A percentile compares a stretch with the other conserved stretches of the same genome.
Conservation (phyloP, 768 basidiomycete species). For the Lanmaoa rubissima region DNA sequence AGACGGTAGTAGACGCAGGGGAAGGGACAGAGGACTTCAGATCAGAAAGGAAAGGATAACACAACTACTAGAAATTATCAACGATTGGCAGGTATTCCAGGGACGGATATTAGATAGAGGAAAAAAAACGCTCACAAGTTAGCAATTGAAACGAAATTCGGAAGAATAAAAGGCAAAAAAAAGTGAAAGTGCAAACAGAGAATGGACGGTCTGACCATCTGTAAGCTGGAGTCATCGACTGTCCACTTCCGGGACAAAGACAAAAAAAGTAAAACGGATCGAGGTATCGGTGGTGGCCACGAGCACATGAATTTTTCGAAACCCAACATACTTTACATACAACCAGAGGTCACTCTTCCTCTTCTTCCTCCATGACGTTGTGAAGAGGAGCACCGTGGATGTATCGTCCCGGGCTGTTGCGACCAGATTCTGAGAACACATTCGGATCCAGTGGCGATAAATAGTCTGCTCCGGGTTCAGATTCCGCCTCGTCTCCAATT, state of each 20-base stretch:
- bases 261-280: neutral
- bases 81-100: slow-evolving; percentile 23
- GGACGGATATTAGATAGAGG: slow-evolving; percentile 23
- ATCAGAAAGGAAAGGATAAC: slow-evolving; percentile 24
- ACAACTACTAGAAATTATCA: slow-evolving; percentile 23
- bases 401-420: slow-evolving; percentile 69
- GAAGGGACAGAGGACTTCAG: neutral
- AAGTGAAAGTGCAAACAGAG: neutral
- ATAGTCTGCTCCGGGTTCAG: slow-evolving; percentile 23
- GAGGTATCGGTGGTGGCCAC: slow-evolving; percentile 27
- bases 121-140: slow-evolving; percentile 8
- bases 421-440: slow-evolving; percentile 46
- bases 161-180: neutral
- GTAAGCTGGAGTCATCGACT: slow-evolving; percentile 3
- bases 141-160: slow-evolving; percentile 12
- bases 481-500: slow-evolving; percentile 27
- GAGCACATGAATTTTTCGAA: slow-evolving; percentile 10
- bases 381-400: slow-evolving; percentile 83
- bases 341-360: slow-evolving; percentile 46
- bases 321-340: slow-evolving; percentile 23
- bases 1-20: slow-evolving; percentile 1
- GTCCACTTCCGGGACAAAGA: slow-evolving; percentile 12
- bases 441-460: slow-evolving; percentile 36
- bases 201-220: slow-evolving; percentile 1
- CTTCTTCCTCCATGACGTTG: slow-evolving; percentile 82